Base-by-base conservation (phyloP, 192 early-diverging fungal species). In the Mortierella alpina region DNA sequence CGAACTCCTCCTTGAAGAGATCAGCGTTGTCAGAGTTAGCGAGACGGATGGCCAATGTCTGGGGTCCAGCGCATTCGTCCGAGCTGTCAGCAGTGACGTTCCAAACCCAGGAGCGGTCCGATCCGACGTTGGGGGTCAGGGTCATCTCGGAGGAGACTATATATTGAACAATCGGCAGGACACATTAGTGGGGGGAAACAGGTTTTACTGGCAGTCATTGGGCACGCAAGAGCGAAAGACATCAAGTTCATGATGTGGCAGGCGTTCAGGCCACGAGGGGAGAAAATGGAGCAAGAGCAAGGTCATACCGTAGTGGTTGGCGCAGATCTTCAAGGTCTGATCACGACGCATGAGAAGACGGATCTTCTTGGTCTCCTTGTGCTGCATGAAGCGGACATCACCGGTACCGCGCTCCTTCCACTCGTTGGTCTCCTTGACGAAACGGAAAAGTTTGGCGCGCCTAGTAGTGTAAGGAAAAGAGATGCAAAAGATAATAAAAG, bases 371-470 rank as follows among this genome's bases (percentile, higher is more conserved):
- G 89, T 87, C 59, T 90, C 86, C 89, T 96, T 96, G 91, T 99
- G 97, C 86, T 94, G 90, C 75, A 99, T 85, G 55, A 99, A 89
- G 86, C 96, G 97, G 46, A 98, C 93, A 76, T 99, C 98, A 66
- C 98, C 98, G 31, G 96, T 98, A 41, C 98, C 97, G 69, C 98
- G 95, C 88, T 99, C 98, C 89, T 99, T 99, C 98, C 98, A 99
- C 86, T 99, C 98, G 59, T 93, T 95, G 72, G 66, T 83, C 44
- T 87, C 87, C 72, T 96, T 93, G 82, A 98, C 95, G 84, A 96
- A 99, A 72, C 98, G 94, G 94, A 96, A 99, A 61, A 99, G 91
- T 92, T 98, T 98, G 68, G 94, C 91, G 73, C 96, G 90, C 94
- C 96, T 96, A 82, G 39, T 47, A 1, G 12, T 40, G 17, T 48